Base-by-base conservation (phyloP, 2,329 filamentous ascomycete species). In the Fusarium tuaranense region DNA sequence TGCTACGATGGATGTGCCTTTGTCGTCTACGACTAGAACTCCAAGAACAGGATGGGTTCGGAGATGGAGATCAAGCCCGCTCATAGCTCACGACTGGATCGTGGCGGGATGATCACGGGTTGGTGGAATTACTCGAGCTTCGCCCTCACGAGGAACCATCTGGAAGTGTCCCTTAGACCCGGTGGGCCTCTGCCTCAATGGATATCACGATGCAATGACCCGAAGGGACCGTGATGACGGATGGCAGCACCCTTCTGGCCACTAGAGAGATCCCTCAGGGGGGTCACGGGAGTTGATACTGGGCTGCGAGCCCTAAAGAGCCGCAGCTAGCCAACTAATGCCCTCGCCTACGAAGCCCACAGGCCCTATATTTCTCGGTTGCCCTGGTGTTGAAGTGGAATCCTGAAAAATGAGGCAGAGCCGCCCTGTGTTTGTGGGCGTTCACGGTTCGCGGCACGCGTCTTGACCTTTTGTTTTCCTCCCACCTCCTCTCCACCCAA, bases 361-460 rank as follows among this genome's bases (percentile, higher is more conserved):
- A 63, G 27, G 12, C 34, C 64, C 55, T 57, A 36, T 27, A n/a
- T 22, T 14, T 46, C 53, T 39, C 20, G 32, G 30, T 67, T 39
- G 25, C 32, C 39, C 59, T 51, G 53, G 69, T 18, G 25, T 34
- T 51, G 32, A 30, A 41, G 30, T 34, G 3, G 14, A 36, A 18
- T 7, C 59, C 59, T 62, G 39, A 62, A 44, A 44, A 14, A 44
- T 14, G 14, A 27, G 38, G 36, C 25, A 27, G 38, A 44, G 34
- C 10, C 18, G 36, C 53, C 62, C 53, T 48, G 16, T 48, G 30
- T 30, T 46, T 34, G 51, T 67, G 39, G 48, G 63, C 8, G 36
- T 71, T 44, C 41, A 39, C 60, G 22, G 48, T 27, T 27, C 57
- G 22, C 22, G 36, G 57, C 57, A 59, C 57, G 36, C 57, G 57